Evolutionary conservation across 176 grass and related monocot genomes (phyloP), one percentile per base, ranked within the genome.

Genomic region (Oryza glumipatula): DNA sequence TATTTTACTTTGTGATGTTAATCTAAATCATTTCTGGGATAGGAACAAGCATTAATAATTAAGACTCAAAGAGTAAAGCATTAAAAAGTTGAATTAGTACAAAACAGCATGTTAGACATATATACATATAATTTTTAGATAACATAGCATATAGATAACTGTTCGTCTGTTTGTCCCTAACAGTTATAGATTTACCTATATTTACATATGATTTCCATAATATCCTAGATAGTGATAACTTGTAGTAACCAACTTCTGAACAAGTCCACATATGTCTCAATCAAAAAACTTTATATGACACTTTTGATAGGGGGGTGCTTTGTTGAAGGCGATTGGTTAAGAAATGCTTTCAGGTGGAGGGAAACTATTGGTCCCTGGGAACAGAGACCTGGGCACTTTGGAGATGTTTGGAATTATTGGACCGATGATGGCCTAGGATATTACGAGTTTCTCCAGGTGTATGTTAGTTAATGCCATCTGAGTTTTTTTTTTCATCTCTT

Each of bases 351-450:
- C 65, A 89, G 94, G 84, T 94, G 91, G 94, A 94, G 67, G 36
- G 82, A 88, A 69, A 78, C 94, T 38, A 72, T 94, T 76, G 94
- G 94, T 56, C 94, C 91, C 68, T 96, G 94, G 94, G 94, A 96
- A 85, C 86, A 93, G 81, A 93, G 94, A 66, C 91, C 94, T 76
- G 88, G 94, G 38, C 94, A 93, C 83, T 94, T 89, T 69, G 91
- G 92, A 28, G 94, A 97, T 88, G 89, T 87, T 82, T 97, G 89
- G 92, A 83, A 88, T 74, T 97, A 97, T 65, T 97, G 94, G 94
- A 97, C 92, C 26, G 94, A 97, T 73, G 94, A 97, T 73, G 92
- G 94, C 39, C 91, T 97, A 32, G 94, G 94, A 51, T 97, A 92
- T 81, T 88, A 88, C 63, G 94, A 97, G 83, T 90, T 94, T 85